Base-by-base conservation (phyloP, 805 yeast species). In the Zygosaccharomyces gambellarensis region DNA sequence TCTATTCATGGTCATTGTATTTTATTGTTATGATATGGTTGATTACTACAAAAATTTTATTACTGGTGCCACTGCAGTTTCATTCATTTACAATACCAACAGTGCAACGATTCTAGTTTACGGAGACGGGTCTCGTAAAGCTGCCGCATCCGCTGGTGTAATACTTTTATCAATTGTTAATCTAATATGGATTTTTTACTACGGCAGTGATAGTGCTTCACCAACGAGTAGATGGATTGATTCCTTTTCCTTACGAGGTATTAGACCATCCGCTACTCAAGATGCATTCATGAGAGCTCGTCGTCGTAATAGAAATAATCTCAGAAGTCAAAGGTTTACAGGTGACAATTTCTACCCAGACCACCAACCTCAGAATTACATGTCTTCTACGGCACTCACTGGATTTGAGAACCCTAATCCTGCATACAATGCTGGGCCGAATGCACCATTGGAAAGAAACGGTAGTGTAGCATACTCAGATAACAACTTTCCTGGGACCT, bases 71-170 rank as follows among this genome's bases (percentile, higher is more conserved):
- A 59, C 68, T 39, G 78, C 88, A 2, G 74, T 89, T 22, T 94
- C 96, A 1, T 83, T 88, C 51, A 75, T 90, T 14, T 94, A 90
- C 71, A 81, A 87, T 39, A 82, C 97, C 21, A 90, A 90, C 72
- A 80, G 90, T 45, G 81, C 90, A 17, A 90, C 89, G 58, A 79
- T 78, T 57, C 75, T 90, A 57, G 86, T 94, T 28, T 94, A 92
- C 71, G 69, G 80, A 23, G 68, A 71, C 22, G 77, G 79, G 17
- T 74, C 94, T 0, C 79, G 84, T 12, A 75, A 79, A 52, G 86
- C 87, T 45, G 95, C 97, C 23, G 90, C 95, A 6, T 87, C 95
- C 2, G 97, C 98, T 0, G 98, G 99, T 5, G 85, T 87, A 56
- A 87, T 92, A 49, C 72, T 92, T 44, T 71, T 89, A 40, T 82